A percentile compares a stretch with the other conserved stretches of the same genome.
phyloP scores from a whole-genome alignment of 2,329 filamentous ascomycete species.

The Sporothrix variecibatus region DNA sequence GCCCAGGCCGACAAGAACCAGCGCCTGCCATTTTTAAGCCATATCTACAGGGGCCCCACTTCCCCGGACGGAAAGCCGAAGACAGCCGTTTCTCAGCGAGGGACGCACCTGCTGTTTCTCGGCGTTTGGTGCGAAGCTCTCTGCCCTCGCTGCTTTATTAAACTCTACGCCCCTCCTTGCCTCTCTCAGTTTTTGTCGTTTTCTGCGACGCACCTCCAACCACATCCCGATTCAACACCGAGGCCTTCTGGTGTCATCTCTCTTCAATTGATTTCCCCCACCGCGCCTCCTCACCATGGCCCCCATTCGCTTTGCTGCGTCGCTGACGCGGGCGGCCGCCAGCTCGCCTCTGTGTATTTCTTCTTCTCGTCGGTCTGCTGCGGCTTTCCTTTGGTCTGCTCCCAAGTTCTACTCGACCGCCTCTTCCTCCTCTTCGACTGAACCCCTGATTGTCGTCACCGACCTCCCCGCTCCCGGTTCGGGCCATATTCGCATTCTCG shows the following conservation, averaged over 20 bases:
- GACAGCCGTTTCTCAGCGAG: slow-evolving; percentile 7
- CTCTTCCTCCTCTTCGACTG: slow-evolving; percentile 35
- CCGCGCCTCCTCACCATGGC: slow-evolving; percentile 16
- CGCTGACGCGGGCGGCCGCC: slow-evolving; percentile 49
- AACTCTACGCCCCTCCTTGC: neutral
- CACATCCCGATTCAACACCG: neutral
- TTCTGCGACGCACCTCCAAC: neutral
- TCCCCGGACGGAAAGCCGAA: slow-evolving; percentile 24
- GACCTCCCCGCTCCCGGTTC: slow-evolving; percentile 75
- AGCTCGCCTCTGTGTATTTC: slow-evolving; percentile 68
- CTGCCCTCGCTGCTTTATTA: neutral
- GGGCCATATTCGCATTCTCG: slow-evolving; percentile 84
- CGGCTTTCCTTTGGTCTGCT: neutral
- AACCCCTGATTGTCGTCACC: slow-evolving; percentile 66
- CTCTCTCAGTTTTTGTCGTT: neutral
- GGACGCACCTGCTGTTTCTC: neutral
- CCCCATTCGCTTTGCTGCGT: neutral
- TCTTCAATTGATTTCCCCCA: neutral
- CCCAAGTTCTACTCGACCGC: slow-evolving; percentile 33
- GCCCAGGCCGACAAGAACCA: slow-evolving; percentile 6
- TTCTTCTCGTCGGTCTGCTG: slow-evolving; percentile 43
- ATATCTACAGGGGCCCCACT: slow-evolving; percentile 23
- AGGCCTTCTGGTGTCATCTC: neutral
- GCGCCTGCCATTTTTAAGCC: neutral
- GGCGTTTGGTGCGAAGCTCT: slow-evolving; percentile 9